These are phyloP conservation scores for Stentor coeruleus DNA, from an alignment of 73 alveolate genomes.

Conservation along the genomic window DNA sequence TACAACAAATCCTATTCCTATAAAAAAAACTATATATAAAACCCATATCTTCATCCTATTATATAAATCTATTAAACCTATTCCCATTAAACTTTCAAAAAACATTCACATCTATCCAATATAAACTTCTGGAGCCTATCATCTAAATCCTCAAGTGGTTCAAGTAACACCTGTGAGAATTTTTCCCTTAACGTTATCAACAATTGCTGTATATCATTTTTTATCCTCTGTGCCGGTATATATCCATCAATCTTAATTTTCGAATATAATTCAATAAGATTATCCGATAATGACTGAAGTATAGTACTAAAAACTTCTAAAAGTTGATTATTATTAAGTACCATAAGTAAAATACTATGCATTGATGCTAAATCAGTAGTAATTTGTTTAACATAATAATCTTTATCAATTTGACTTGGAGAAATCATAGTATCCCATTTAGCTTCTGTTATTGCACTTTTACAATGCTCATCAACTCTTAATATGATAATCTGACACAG, in stretches of 20 bases:
- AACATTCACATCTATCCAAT: background rate
- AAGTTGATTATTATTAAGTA: background rate
- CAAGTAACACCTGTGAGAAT: background rate
- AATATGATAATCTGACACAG: background rate
- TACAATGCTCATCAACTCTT: background rate
- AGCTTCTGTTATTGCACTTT: background rate
- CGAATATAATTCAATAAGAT: background rate
- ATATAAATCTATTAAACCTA: background rate
- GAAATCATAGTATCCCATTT: conserved; percentile 25
- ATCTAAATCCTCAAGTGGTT: conserved; percentile 1
- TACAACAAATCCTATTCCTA: too few relatives aligned
- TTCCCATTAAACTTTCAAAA: background rate
- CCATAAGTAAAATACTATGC: conserved; percentile 8
- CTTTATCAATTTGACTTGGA: conserved; percentile 12
- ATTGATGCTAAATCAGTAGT: conserved; percentile 6
- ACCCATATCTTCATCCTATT: too few relatives aligned
- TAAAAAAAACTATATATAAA: too few relatives aligned
- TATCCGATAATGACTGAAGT: background rate
- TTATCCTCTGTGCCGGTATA: conserved; percentile 11
- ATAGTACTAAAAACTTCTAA: background rate
- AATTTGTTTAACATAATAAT: conserved; percentile 5
- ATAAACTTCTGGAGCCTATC: conserved; percentile 21
- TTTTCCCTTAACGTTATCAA: conserved; percentile 1
- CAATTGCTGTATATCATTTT: conserved; percentile 22
- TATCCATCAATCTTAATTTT: background rate